Conservation (phyloP, 768 basidiomycete genomes). For the Kwoniella bestiolae region DNA sequence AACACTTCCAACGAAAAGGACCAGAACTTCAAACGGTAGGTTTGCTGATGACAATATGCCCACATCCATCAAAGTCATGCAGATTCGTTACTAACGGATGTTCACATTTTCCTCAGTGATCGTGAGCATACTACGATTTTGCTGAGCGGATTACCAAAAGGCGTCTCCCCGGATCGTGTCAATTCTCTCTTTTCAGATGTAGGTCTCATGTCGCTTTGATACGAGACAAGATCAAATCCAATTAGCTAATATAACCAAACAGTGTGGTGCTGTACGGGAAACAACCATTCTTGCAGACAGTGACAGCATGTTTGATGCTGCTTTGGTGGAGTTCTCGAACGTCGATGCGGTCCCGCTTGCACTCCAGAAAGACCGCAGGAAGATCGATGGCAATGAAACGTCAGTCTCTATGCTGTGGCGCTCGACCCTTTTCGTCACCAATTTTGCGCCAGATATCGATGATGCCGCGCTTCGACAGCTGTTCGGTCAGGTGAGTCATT, state of each 20-base stretch:
- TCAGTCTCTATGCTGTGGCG: constrained; percentile 89
- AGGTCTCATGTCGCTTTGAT: constrained; percentile 47
- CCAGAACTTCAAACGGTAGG: no score
- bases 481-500: constrained; percentile 71
- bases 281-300: constrained; percentile 68
- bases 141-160: constrained; percentile 70
- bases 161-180: constrained; percentile 70
- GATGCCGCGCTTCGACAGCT: constrained; percentile 74
- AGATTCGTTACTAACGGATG: no score
- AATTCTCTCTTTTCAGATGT: constrained; percentile 82
- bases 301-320: constrained; percentile 67
- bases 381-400: constrained; percentile 73
- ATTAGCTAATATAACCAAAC: background rate
- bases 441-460: constrained; percentile 85
- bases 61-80: no score
- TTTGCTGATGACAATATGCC: background rate
- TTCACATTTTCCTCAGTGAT: constrained; percentile 68
- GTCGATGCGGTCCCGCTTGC: constrained; percentile 80
- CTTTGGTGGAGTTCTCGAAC: constrained; percentile 84
- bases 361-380: constrained; percentile 92
- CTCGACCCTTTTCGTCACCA: constrained; percentile 92
- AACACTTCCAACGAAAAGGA: no score
- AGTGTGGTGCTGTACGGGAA: constrained; percentile 85
- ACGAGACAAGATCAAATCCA: background rate
- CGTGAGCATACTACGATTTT: constrained; percentile 94